Base-by-base conservation (phyloP, 2,329 filamentous ascomycete genomes). In the Leptodontidium sp. region DNA sequence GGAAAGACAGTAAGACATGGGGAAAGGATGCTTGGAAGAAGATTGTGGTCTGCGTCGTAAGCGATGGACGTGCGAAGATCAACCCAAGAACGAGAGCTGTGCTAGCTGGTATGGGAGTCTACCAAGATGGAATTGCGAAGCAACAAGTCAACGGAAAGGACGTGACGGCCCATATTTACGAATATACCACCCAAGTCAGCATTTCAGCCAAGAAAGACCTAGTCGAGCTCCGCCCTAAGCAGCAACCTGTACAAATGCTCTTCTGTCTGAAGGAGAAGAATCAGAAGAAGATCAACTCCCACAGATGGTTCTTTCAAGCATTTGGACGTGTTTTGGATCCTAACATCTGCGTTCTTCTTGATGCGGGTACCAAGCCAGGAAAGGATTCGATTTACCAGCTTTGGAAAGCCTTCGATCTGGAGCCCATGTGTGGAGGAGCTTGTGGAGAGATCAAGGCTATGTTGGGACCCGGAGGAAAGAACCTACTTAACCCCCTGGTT, bases 201-300 rank as follows among this genome's bases (percentile, higher is more conserved):
- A 84, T 98, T 77, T 90, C 93, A 77, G 89, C 98, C 79, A 97
- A 97, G 84, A 97, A 95, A 75, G 91, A 92, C 69, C 88, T 97
- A 52, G 95, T 98, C 9, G 87, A 90, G 17, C 52, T 65, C 38
- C 63, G 96, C 71, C 91, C 91, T 58, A 93, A 94, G 77, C 91
- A 92, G 70, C 94, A 96, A 71, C 95, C 96, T 0, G 93, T 99
- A 1, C 96, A 99, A 82, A 91, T 99, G 84, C 88, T 99, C 4
- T 99, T 99, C 84, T 99, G 96, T 80, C 82, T 99, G 70, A 99
- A 99, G 84, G 96, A 99, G 79, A 98, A 98, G 88, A 99, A 99
- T 79, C 94, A 98, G 83, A 99, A 99, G 85, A 99, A 99, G 86
- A 99, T 99, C 87, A 99, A 99, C 80, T 98, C 96, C 0, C 96